Percentiles rank a stretch among this genome's conserved stretches.
Conservation (phyloP, 2,329 filamentous ascomycete species). For the Aspergillus costaricaensis region DNA sequence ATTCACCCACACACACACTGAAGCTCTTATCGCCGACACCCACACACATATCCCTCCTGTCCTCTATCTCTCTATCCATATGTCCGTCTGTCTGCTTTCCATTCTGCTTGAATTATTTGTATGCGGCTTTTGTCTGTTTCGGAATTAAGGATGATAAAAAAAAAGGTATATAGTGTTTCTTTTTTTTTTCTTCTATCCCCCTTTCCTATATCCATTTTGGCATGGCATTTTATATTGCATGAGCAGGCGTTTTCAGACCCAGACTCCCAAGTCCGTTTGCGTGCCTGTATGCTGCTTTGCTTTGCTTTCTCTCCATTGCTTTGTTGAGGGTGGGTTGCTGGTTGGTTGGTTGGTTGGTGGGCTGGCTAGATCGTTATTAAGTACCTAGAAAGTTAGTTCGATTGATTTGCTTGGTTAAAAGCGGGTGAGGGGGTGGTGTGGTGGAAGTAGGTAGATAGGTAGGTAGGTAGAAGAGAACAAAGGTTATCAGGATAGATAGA, state of each 20-base stretch:
- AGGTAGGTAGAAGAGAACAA: constrained; percentile 3
- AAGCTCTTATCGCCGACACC: constrained; percentile 15
- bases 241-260: constrained; percentile 16
- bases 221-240: constrained; percentile 23
- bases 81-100: not conserved
- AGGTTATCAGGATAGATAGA: not conserved
- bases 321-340: not conserved
- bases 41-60: not conserved
- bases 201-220: constrained; percentile 3
- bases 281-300: not conserved
- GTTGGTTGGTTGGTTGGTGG: not conserved
- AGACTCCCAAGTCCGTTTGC: not conserved
- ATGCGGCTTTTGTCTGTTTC: not conserved
- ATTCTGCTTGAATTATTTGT: not conserved
- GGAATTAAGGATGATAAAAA: constrained; percentile 8
- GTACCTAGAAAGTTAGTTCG: no score
- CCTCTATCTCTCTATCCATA: not conserved
- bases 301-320: not conserved
- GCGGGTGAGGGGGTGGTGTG: no score
- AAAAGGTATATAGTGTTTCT: constrained; percentile 24
- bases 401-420: no score
- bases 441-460: not conserved
- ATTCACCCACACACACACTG: not conserved
- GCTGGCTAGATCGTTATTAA: not conserved
- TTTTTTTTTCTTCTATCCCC: no score